Percentiles rank a stretch among this genome's conserved stretches.
Evolutionary conservation across 2,329 filamentous ascomycete species (phyloP).

Genomic region (Aspergillus pseudonomiae): DNA sequence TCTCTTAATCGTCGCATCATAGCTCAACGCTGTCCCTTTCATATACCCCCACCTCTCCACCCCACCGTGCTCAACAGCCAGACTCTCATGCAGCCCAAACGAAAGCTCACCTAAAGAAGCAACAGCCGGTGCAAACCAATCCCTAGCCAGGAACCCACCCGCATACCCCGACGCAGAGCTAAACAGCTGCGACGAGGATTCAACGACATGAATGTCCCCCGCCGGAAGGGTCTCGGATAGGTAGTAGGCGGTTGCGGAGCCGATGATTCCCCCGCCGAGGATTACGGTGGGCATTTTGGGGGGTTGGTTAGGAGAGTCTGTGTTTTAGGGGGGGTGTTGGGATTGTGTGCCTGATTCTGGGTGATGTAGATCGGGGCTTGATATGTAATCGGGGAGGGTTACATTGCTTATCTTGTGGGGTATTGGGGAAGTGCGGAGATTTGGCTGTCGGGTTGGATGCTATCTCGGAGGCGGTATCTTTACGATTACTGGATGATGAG

Average conservation of each 20-base stretch:
- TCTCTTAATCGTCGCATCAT: constrained; percentile 43
- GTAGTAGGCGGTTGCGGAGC: constrained; percentile 72
- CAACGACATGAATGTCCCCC: constrained; percentile 59
- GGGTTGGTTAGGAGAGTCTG: not conserved
- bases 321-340: not conserved
- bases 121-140: constrained; percentile 68
- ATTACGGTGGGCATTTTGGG: constrained; percentile 62
- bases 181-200: constrained; percentile 64
- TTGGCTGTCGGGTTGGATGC: not conserved
- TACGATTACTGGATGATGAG: not conserved
- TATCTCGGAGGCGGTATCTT: not conserved
- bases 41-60: constrained; percentile 61
- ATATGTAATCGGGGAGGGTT: not conserved
- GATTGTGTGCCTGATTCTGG: no score
- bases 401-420: not conserved
- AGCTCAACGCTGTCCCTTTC: constrained; percentile 62
- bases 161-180: constrained; percentile 74
- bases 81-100: constrained; percentile 67
- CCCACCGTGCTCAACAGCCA: constrained; percentile 65
- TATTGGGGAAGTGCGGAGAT: not conserved
- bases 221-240: constrained; percentile 52
- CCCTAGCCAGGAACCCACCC: constrained; percentile 71
- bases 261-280: constrained; percentile 71
- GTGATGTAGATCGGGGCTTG: not conserved
- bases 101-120: constrained; percentile 66